These are phyloP conservation scores for Kwoniella sp. DNA, from an alignment of 768 basidiomycete species.

Conservation along the genomic window DNA sequence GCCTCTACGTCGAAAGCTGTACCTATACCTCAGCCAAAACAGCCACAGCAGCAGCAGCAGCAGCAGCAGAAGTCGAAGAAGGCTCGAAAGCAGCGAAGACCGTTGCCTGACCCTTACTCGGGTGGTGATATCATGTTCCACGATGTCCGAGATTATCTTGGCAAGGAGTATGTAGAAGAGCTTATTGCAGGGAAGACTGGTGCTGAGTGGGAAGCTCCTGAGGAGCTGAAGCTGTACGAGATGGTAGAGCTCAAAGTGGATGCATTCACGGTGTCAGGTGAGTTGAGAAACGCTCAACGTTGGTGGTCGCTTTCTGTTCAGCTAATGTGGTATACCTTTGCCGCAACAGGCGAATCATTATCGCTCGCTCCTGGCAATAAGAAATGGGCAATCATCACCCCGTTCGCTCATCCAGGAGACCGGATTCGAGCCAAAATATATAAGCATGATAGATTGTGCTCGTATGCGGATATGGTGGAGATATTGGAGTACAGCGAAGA, in stretches of 20 bases:
- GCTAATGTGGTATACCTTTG: too few species aligned
- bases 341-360: slow-evolving; percentile 41
- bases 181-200: slow-evolving; percentile 59
- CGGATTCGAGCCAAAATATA: slow-evolving; percentile 72
- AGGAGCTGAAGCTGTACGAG: slow-evolving; percentile 65
- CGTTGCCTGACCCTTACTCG: slow-evolving; percentile 67
- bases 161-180: slow-evolving; percentile 62
- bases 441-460: slow-evolving; percentile 67
- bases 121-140: slow-evolving; percentile 72
- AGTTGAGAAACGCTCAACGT: too few species aligned
- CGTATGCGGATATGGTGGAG: slow-evolving; percentile 64
- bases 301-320: too few species aligned
- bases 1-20: neutral
- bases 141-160: slow-evolving; percentile 71
- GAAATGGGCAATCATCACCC: slow-evolving; percentile 78
- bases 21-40: too few species aligned
- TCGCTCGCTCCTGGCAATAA: slow-evolving; percentile 60
- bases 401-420: slow-evolving; percentile 84
- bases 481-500: slow-evolving; percentile 44
- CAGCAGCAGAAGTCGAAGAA: slow-evolving; percentile 23
- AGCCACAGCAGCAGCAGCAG: neutral
- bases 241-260: slow-evolving; percentile 65
- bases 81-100: slow-evolving; percentile 54
- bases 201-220: slow-evolving; percentile 56
- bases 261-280: slow-evolving; percentile 62